phyloP scores from a whole-genome alignment of 2,329 filamentous ascomycete species.

The Sporothrix globosa region DNA sequence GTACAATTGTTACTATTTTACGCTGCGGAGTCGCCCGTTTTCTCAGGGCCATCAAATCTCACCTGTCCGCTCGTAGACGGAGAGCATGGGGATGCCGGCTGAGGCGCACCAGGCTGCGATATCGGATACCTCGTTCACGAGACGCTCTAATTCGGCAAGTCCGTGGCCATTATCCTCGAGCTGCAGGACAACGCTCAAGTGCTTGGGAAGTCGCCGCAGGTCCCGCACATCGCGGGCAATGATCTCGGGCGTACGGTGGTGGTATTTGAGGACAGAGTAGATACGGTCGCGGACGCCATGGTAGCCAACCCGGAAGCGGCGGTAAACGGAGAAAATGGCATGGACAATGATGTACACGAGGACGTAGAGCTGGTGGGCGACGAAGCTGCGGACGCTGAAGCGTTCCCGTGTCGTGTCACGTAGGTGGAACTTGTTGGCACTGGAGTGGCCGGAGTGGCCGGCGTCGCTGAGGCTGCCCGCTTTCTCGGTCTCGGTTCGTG shows the following conservation, averaged over 20 bases:
- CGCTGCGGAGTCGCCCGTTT: too few species aligned
- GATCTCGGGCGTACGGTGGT: conserved; percentile 91
- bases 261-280: conserved; percentile 84
- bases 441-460: not conserved
- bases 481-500: conserved; percentile 38
- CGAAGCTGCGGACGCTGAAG: conserved; percentile 63
- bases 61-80: conserved; percentile 92
- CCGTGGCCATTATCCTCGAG: conserved; percentile 70
- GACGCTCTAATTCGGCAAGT: conserved; percentile 73
- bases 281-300: conserved; percentile 76
- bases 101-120: conserved; percentile 91
- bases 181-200: conserved; percentile 84
- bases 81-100: conserved; percentile 83
- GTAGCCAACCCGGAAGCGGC: conserved; percentile 78
- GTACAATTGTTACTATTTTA: not conserved
- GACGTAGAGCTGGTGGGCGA: conserved; percentile 65
- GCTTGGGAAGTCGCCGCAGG: conserved; percentile 74
- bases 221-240: conserved; percentile 83
- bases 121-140: conserved; percentile 90
- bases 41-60: conserved; percentile 40
- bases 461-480: not conserved
- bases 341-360: conserved; percentile 73
- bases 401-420: conserved; percentile 44
- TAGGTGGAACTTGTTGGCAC: conserved; percentile 22
- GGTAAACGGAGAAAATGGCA: conserved; percentile 83